Evolutionary conservation across 176 grass and related monocot species (phyloP).

Genomic region (Cenchrus fungigraminus): DNA sequence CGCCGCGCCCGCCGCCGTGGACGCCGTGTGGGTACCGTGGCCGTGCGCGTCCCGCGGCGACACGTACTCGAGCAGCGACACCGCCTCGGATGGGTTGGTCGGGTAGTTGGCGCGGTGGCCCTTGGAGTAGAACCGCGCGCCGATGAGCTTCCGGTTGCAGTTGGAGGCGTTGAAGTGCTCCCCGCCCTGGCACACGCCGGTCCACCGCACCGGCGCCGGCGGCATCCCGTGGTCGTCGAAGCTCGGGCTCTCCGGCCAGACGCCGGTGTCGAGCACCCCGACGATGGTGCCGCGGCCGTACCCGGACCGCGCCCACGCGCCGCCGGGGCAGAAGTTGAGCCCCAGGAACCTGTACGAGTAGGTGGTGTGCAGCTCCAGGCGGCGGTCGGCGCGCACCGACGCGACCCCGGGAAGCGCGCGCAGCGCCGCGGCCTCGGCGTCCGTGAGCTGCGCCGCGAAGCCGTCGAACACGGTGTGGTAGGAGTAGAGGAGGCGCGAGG

Average conservation of each 20-base stretch:
- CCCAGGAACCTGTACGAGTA: constrained; percentile 90
- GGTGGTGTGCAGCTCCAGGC: constrained; percentile 76
- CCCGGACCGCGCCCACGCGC: constrained; percentile 64
- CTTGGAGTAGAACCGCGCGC: constrained; percentile 89
- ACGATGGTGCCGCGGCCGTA: constrained; percentile 68
- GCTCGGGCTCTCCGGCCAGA: constrained; percentile 94
- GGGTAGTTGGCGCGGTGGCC: constrained; percentile 87
- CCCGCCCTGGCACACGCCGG: constrained; percentile 72
- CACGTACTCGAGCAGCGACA: constrained; percentile 64
- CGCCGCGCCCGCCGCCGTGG: constrained; percentile 55
- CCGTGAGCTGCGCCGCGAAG: constrained; percentile 70
- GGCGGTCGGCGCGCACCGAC: constrained; percentile 70
- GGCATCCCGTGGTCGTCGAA: constrained; percentile 84
- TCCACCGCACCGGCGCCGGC: constrained; percentile 60
- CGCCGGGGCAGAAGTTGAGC: constrained; percentile 56
- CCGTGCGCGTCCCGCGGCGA: constrained; percentile 89
- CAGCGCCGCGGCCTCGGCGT: constrained; percentile 58
- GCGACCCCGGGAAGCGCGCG: constrained; percentile 54
- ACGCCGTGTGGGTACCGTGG: constrained; percentile 82
- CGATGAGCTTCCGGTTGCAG: constrained; percentile 93
- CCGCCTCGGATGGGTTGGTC: constrained; percentile 42
- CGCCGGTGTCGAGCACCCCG: constrained; percentile 92
- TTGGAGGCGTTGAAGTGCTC: constrained; percentile 63
- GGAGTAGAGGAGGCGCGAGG: constrained; percentile 78
- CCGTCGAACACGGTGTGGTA: constrained; percentile 87